Base-by-base conservation (phyloP, 768 basidiomycete species). In the Lentinula detonsa region DNA sequence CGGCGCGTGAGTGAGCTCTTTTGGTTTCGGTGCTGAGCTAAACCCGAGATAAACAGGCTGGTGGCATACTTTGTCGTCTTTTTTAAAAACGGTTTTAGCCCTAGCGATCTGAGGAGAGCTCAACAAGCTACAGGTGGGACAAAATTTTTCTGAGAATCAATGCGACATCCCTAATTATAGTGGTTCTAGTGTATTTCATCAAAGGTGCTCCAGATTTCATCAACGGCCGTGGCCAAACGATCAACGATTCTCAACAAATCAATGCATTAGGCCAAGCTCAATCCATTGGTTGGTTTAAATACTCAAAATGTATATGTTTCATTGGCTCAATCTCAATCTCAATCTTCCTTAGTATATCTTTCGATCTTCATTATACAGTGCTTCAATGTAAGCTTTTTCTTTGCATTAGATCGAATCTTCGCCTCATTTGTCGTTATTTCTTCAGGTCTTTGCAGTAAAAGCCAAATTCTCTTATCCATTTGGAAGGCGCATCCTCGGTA, bases 21-120 rank as follows among this genome's bases (percentile, higher is more conserved):
- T 37, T 52, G 43, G 13, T 23, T 46, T 51, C 16, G 18, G n/a
- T 48, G 21, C 23, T 5, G n/a, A 45, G 37, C 21, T 54, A 16
- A 16, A n/a, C 50, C 50, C 34, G 16, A 2, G 52, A 16, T 39
- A 6, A 18, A 21, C 61, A 87, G 85, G 8, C 66, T 87, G n/a
- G 71, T 84, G 11, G 79, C 81, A 5, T 88, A 87, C 67, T 87
- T 88, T 63, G 78, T 87, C 15, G 85, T 87, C 11, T 88, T 87
- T 68, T 79, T 74, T 72, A 82, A 83, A 69, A 74, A 76, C 18
- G 87, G 87, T 0, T 86, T 88, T 67, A 76, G 83, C 2, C 87
- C 87, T 4, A 69, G 62, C 18, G 87, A 88, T 67, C 73, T 88
- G 58, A 70, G 72, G 18, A 67, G 62, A 13, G 82, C 86, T 1